Base-by-base conservation (phyloP, 441 rosid genomes). In the Pelargonium hybrid region DNA sequence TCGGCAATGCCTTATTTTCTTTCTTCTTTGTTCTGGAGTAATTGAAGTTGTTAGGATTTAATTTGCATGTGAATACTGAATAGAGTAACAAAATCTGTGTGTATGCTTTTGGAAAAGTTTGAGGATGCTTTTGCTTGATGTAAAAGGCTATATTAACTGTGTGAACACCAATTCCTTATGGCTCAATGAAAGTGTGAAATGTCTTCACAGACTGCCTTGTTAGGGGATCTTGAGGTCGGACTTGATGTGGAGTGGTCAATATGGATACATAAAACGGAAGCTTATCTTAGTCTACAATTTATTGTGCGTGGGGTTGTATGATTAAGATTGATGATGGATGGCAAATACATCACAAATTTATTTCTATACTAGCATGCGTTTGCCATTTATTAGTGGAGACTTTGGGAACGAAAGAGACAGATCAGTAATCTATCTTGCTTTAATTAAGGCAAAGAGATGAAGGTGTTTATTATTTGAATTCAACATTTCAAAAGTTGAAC, bases 171-270 rank as follows among this genome's bases (percentile, higher is more conserved):
- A 59, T 59, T 21, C 29, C 64, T 50, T 7, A 50, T 13, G 57
- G 64, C 31, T 59, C 64, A 59, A 59, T 23, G 64, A 29, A 21
- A 59, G 31, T 59, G 64, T 59, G 26, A 59, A 59, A 10, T 23
- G n/a, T 59, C 64, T 18, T 20, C 25, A 59, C n/a, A 23, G 29
- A 59, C 23, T 59, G 62, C 25, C 62, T 18, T 20, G 64, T 59
- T 37, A 37, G 64, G 64, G 26, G 2, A 59, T 21, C 64, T 21
- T 21, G 64, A 59, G 13, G 64, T 9, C 20, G 10, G 11, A 59
- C 31, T 59, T 8, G 11, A 59, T 50, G 31, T 59, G 64, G 64
- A 59, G 31, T 59, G 64, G 31, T 59, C 64, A 59, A 59, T n/a
- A 5, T 50, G 57, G 5, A 50, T 50, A 50, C 57, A 14, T 50